A percentile compares a stretch with the other conserved stretches of the same genome.
Conservation (phyloP, 805 yeast genomes). For the Dipodascus albidus region DNA sequence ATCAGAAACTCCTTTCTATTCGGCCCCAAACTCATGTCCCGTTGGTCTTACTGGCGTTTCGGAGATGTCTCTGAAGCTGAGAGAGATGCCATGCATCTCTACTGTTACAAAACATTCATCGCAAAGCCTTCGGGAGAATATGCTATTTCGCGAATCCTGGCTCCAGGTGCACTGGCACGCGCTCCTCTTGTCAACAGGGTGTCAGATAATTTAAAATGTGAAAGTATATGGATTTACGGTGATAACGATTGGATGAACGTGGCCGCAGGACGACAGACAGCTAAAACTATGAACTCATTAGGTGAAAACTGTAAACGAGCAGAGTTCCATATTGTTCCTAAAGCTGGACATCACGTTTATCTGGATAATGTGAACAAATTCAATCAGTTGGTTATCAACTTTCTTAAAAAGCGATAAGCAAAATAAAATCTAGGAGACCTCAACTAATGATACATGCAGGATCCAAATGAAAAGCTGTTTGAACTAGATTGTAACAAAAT, state of each 20-base stretch:
- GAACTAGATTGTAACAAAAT: too few relatives aligned
- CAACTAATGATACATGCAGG: too few relatives aligned
- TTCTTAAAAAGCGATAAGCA: conserved; percentile 22
- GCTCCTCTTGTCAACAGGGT: conserved; percentile 50
- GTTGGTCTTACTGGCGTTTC: conserved; percentile 80
- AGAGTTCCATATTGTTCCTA: conserved; percentile 32
- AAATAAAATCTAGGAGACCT: too few relatives aligned
- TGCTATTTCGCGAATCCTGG: conserved; percentile 65
- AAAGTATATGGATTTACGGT: conserved; percentile 79
- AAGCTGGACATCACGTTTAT: conserved; percentile 72
- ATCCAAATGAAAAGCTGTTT: too few relatives aligned
- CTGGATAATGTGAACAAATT: conserved; percentile 51
- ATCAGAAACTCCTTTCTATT: conserved; percentile 64
- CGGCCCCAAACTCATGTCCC: conserved; percentile 78
- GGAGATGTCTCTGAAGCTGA: conserved; percentile 38
- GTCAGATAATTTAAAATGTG: conserved; percentile 37
- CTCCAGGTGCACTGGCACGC: conserved; percentile 87
- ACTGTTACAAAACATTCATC: conserved; percentile 72
- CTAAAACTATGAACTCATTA: conserved; percentile 23
- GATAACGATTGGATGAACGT: conserved; percentile 57
- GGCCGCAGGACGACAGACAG: conserved; percentile 32
- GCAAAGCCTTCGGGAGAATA: conserved; percentile 88
- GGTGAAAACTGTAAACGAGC: conserved; percentile 17
- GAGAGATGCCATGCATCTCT: conserved; percentile 50
- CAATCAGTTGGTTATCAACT: conserved; percentile 34